Conservation (phyloP, 495 filamentous ascomycete species). For the Hypoxylon fuscum region DNA sequence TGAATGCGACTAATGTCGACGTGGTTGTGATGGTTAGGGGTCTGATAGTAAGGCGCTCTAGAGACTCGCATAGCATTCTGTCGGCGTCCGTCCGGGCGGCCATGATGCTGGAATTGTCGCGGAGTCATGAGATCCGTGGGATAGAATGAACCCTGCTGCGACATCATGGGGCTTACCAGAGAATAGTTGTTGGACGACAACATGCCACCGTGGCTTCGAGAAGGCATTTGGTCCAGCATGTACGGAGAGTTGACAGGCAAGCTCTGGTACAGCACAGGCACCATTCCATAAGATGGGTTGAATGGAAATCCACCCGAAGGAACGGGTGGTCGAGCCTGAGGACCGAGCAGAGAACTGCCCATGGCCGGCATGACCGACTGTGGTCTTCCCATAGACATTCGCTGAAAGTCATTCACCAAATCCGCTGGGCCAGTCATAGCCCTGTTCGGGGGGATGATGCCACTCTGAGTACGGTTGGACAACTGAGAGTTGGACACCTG, state of each 20-base stretch:
- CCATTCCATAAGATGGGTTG: constrained; percentile 43
- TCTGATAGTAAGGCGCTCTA: constrained; percentile 52
- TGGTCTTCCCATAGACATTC: constrained; percentile 39
- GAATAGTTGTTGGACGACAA: constrained; percentile 46
- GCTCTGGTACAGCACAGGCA: constrained; percentile 48
- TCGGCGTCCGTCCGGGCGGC: constrained; percentile 46
- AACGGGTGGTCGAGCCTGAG: constrained; percentile 48
- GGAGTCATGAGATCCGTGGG: constrained; percentile 35
- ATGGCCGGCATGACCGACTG: constrained; percentile 27
- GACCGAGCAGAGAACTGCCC: constrained; percentile 43
- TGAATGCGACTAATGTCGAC: constrained; percentile 73
- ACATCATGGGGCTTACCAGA: constrained; percentile 44
- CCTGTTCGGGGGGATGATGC: constrained; percentile 4
- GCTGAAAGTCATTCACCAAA: constrained; percentile 31
- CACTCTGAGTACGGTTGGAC: neutral
- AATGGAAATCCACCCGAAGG: constrained; percentile 25
- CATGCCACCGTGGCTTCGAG: constrained; percentile 40
- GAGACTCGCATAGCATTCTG: constrained; percentile 53
- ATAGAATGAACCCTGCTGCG: constrained; percentile 25
- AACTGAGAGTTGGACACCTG: neutral
- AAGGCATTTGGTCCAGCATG: constrained; percentile 49
- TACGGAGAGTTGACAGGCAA: constrained; percentile 39
- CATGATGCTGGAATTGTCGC: constrained; percentile 41
- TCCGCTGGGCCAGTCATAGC: constrained; percentile 22
- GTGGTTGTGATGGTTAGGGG: constrained; percentile 66